Base-by-base conservation (phyloP, 345 rosid genomes). In the Gossypium ekmanianum region DNA sequence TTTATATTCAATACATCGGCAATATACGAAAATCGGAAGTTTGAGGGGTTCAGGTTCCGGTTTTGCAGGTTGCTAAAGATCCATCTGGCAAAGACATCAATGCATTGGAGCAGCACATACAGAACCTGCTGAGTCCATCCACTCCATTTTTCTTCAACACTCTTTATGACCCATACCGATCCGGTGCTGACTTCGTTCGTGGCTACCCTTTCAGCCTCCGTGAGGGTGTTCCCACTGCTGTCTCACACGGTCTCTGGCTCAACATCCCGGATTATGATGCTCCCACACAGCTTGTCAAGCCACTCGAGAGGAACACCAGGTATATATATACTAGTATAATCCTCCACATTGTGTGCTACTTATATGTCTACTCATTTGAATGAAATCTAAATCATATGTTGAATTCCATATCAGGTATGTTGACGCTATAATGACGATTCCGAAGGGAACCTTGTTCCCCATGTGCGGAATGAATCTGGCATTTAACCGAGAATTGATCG, bases 251-350 rank as follows among this genome's bases (percentile, higher is more conserved):
- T 22, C 91, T 93, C 63, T 93, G 97, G 97, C 97, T 93, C 74
- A 93, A 93, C 90, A 93, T 93, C 74, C 97, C 97, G 29, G 97
- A 93, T 73, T 93, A 93, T 77, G 97, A 93, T 82, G 97, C 97
- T 44, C 97, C 97, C 0, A 93, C 97, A 45, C 97, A 93, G 79
- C 96, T 93, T 61, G 97, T 93, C 74, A 93, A 93, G 87, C 97
- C 97, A 69, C 92, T 69, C 43, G 97, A 93, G 85, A 91, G 93
- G 80, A 92, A 93, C 88, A 85, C 88, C 3, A 86, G 98, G 97
- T 90, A 2, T 54, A 80, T 3, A 29, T 90, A 2, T 54, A 80
- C 2, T 24, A 34, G 41, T 55, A 48, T 62, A 59, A 34, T 5
- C 51, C 27, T 52, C 24, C 11, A 44, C 6, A 17, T 75, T 20